Percentiles rank a stretch among this genome's conserved stretches.
phyloP scores from a whole-genome alignment of 495 filamentous ascomycete species.

The Filosporella fistucella region DNA sequence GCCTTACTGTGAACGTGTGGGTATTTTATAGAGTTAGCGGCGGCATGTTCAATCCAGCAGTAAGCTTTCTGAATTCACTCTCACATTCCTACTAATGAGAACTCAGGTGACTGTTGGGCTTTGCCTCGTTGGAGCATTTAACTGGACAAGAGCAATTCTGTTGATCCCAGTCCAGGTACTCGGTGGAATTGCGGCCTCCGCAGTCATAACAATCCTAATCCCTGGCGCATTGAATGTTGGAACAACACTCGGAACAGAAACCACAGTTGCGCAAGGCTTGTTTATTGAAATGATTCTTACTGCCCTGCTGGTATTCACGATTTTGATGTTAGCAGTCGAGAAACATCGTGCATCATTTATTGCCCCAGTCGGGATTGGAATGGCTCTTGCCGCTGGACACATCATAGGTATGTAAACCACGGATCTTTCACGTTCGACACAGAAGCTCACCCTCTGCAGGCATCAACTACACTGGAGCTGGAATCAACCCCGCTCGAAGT shows the following conservation, averaged over 20 bases:
- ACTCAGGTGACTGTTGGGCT: conserved; percentile 45
- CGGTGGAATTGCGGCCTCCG: conserved; percentile 49
- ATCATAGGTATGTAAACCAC: conserved; percentile 28
- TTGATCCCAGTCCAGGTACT: conserved; percentile 50
- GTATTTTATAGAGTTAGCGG: conserved; percentile 59
- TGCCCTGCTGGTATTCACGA: conserved; percentile 43
- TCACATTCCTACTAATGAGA: background rate
- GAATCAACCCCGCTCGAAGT: conserved; percentile 68
- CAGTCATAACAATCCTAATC: conserved; percentile 43
- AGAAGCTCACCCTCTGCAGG: conserved; percentile 27
- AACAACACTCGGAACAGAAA: conserved; percentile 34
- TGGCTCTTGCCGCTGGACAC: conserved; percentile 44
- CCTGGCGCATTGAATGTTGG: conserved; percentile 41
- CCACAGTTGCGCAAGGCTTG: conserved; percentile 40
- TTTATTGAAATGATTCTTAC: conserved; percentile 52
- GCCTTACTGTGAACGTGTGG: conserved; percentile 58
- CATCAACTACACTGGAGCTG: conserved; percentile 65
- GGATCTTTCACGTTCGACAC: background rate
- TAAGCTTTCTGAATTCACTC: conserved; percentile 21
- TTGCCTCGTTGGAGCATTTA: conserved; percentile 48
- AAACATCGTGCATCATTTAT: conserved; percentile 45
- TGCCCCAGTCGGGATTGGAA: conserved; percentile 46
- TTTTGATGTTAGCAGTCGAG: conserved; percentile 51
- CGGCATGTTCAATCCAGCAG: conserved; percentile 63
- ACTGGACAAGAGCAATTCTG: conserved; percentile 37